Evolutionary conservation across 768 basidiomycete species (phyloP).

Genomic region (Leccinellum luteum): DNA sequence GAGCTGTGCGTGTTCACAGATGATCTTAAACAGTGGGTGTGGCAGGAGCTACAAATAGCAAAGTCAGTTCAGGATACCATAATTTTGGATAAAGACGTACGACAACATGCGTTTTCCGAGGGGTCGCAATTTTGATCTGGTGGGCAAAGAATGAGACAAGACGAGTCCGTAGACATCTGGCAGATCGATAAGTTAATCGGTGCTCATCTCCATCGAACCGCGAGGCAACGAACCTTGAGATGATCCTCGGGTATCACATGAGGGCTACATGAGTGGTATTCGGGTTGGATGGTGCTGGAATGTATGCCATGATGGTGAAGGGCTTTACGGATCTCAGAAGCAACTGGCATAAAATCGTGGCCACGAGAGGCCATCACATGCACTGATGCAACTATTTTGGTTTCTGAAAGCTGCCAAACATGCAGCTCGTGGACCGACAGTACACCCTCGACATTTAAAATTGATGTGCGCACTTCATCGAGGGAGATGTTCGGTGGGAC

Average conservation of each 20-base stretch:
- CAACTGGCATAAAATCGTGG: slow-evolving; percentile 89
- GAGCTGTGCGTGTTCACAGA: neutral
- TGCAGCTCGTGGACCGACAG: slow-evolving; percentile 88
- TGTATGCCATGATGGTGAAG: slow-evolving; percentile 93
- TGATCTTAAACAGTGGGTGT: slow-evolving; percentile 41
- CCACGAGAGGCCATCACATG: slow-evolving; percentile 84
- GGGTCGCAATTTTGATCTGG: slow-evolving; percentile 66
- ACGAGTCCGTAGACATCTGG: slow-evolving; percentile 51
- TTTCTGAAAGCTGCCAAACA: slow-evolving; percentile 96
- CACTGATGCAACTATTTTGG: slow-evolving; percentile 92
- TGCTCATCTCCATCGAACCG: neutral
- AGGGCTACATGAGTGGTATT: slow-evolving; percentile 51
- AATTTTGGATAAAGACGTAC: slow-evolving; percentile 44
- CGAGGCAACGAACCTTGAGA: slow-evolving; percentile 42
- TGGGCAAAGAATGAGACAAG: slow-evolving; percentile 73
- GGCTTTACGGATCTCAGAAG: slow-evolving; percentile 75
- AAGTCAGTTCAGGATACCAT: slow-evolving; percentile 2
- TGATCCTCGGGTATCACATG: slow-evolving; percentile 42
- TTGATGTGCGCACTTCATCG: slow-evolving; percentile 82
- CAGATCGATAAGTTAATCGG: slow-evolving; percentile 4
- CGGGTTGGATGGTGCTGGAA: slow-evolving; percentile 92
- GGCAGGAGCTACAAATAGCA: slow-evolving; percentile 42
- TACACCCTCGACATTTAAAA: slow-evolving; percentile 80
- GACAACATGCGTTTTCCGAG: slow-evolving; percentile 73
- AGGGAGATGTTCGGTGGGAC: slow-evolving; percentile 88